Conservation (phyloP, 805 yeast genomes). For the Cyberlindnera petersonii region DNA sequence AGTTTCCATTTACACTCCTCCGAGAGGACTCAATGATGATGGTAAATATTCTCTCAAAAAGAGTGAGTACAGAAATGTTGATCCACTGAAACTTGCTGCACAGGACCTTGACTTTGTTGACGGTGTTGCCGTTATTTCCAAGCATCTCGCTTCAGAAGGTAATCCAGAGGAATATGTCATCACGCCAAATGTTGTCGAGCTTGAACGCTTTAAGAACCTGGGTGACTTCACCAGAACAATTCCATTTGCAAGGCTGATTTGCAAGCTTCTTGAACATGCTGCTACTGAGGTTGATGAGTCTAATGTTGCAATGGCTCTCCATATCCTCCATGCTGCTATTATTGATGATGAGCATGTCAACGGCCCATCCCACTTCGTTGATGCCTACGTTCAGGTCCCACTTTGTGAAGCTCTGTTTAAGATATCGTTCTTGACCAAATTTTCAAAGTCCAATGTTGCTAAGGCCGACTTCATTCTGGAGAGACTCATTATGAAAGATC, state of each 20-base stretch:
- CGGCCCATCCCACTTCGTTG: slow-evolving; percentile 39
- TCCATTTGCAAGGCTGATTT: slow-evolving; percentile 52
- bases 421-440: slow-evolving; percentile 42
- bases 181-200: slow-evolving; percentile 38
- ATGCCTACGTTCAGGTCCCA: slow-evolving; percentile 37
- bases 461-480: slow-evolving; percentile 60
- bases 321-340: slow-evolving; percentile 63
- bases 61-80: slow-evolving; percentile 42
- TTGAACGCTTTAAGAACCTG: slow-evolving; percentile 37
- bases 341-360: slow-evolving; percentile 43
- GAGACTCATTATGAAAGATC: slow-evolving; percentile 44
- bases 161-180: slow-evolving; percentile 39
- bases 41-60: slow-evolving; percentile 63
- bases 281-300: slow-evolving; percentile 48
- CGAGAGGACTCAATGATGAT: slow-evolving; percentile 60
- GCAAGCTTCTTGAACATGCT: slow-evolving; percentile 53
- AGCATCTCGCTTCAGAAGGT: slow-evolving; percentile 35
- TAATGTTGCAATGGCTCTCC: slow-evolving; percentile 57
- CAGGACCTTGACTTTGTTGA: slow-evolving; percentile 46
- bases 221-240: slow-evolving; percentile 49
- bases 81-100: slow-evolving; percentile 53
- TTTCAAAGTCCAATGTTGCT: slow-evolving; percentile 43
- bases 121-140: slow-evolving; percentile 43
- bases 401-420: slow-evolving; percentile 48
- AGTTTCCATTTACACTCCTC: slow-evolving; percentile 57